Conservation (phyloP, 1,139 yeast genomes). For the Taiozyma onychis region DNA sequence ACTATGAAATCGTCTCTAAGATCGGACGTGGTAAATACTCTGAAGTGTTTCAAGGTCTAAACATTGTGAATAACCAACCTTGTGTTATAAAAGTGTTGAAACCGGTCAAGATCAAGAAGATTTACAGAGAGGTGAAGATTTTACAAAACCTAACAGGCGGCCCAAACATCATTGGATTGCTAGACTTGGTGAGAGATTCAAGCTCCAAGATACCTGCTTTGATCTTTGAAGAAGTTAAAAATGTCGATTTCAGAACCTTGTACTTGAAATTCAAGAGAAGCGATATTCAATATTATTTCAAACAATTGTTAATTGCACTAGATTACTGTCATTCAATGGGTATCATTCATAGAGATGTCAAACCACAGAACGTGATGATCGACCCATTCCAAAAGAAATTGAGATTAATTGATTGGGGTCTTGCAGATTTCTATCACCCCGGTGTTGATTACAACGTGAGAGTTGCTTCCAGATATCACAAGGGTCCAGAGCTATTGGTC, state of each 20-base stretch:
- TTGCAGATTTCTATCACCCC: constrained; percentile 95
- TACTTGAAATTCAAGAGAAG: constrained; percentile 84
- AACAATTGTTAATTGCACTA: constrained; percentile 80
- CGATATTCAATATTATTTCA: constrained; percentile 87
- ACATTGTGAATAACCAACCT: constrained; percentile 45
- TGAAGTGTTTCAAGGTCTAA: constrained; percentile 86
- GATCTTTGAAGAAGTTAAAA: constrained; percentile 85
- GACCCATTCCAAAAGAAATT: constrained; percentile 72
- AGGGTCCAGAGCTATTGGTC: constrained; percentile 96
- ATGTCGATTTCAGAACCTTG: constrained; percentile 83
- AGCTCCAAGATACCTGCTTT: constrained; percentile 89
- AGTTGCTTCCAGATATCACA: constrained; percentile 96
- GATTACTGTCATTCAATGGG: constrained; percentile 97
- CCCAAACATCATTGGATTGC: constrained; percentile 73
- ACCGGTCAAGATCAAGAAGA: constrained; percentile 95
- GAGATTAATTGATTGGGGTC: constrained; percentile 96
- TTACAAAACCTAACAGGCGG: constrained; percentile 85
- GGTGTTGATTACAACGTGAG: constrained; percentile 94
- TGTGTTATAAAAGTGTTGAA: constrained; percentile 91
- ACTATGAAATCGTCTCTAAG: constrained; percentile 86
- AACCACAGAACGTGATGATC: constrained; percentile 98
- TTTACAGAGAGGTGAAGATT: constrained; percentile 90
- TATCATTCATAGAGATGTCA: constrained; percentile 97
- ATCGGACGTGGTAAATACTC: constrained; percentile 97
- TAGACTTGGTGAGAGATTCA: constrained; percentile 88